Base-by-base conservation (phyloP, 2,329 filamentous ascomycete species). In the Fusarium musae region DNA sequence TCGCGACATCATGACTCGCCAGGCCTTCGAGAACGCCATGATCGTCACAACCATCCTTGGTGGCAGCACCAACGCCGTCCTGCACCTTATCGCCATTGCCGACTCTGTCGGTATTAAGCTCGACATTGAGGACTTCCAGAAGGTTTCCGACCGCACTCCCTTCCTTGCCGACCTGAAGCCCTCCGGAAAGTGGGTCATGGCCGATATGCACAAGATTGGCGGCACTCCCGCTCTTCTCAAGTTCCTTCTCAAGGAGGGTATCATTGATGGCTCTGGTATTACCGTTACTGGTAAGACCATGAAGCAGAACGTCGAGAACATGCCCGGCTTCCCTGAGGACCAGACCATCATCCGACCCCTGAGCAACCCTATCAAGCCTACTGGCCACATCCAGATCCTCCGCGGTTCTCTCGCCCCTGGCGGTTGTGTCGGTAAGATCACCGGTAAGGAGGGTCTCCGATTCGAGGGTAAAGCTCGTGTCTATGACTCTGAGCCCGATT, bases 221-320 rank as follows among this genome's bases (percentile, higher is more conserved):
- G 95, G 95, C 43, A 94, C 95, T 43, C 94, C 95, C 0, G 92
- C 93, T 0, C 92, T 98, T 10, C 93, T 97, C 82, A 97, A 97
- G 84, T 90, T 96, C 79, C 89, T 98, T 47, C 89, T 97, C 70
- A 93, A 93, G 72, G 94, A 95, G 66, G 93, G 93, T 11, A 84
- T 97, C 46, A 88, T 98, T 59, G 91, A 96, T 75, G 95, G 95
- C 69, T 89, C 87, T 53, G 93, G 94, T 69, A 89, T 92, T 17
- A 97, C 95, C 9, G 92, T 97, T 16, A 97, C 95, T 0, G 95
- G 95, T 60, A 96, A 96, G 86, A 97, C 94, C 2, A 86, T 97
- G 70, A 93, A 93, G 66, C 88, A 97, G 83, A 98, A 97, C 81
- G 91, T 97, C 39, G 90, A 90, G 59, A 85, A 88, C n/a, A 92